phyloP scores from a whole-genome alignment of 306 rosid species.

The Morella rubra region DNA sequence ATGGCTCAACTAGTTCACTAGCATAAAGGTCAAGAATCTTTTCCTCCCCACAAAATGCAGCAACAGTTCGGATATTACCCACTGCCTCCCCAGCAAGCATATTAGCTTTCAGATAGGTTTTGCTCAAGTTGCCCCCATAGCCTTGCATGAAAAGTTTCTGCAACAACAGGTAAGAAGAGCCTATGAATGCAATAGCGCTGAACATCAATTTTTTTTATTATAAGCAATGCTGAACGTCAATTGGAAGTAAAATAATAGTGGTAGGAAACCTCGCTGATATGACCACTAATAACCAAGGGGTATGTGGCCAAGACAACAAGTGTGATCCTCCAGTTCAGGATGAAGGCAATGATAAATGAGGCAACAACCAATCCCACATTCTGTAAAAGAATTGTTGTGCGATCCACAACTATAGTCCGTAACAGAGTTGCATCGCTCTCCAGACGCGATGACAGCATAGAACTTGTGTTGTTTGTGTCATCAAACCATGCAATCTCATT shows the following conservation, averaged over 20 bases:
- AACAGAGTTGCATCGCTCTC: constrained; percentile 81
- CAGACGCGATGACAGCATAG: constrained; percentile 85
- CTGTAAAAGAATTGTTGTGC: constrained; percentile 77
- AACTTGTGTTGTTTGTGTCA: constrained; percentile 75
- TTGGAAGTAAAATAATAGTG: constrained; percentile 11
- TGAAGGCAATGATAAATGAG: constrained; percentile 80
- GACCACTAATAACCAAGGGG: constrained; percentile 88
- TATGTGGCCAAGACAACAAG: constrained; percentile 88
- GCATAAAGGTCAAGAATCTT: constrained; percentile 75
- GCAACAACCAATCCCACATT: constrained; percentile 79
- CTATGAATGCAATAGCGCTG: not conserved
- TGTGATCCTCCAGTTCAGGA: constrained; percentile 93
- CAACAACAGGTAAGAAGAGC: constrained; percentile 23
- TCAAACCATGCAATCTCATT: constrained; percentile 98
- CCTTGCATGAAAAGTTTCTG: constrained; percentile 97
- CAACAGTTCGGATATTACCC: constrained; percentile 87
- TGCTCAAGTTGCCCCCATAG: constrained; percentile 98
- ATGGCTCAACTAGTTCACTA: constrained; percentile 77
- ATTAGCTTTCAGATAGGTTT: constrained; percentile 89
- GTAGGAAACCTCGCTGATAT: constrained; percentile 75
- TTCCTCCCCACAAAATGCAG: constrained; percentile 93
- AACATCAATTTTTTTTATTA: not conserved
- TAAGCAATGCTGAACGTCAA: not conserved
- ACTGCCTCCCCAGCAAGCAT: constrained; percentile 98
- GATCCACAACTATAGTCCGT: constrained; percentile 81